Evolutionary conservation across 441 rosid species (phyloP).

Genomic region (Manihot esculenta): DNA sequence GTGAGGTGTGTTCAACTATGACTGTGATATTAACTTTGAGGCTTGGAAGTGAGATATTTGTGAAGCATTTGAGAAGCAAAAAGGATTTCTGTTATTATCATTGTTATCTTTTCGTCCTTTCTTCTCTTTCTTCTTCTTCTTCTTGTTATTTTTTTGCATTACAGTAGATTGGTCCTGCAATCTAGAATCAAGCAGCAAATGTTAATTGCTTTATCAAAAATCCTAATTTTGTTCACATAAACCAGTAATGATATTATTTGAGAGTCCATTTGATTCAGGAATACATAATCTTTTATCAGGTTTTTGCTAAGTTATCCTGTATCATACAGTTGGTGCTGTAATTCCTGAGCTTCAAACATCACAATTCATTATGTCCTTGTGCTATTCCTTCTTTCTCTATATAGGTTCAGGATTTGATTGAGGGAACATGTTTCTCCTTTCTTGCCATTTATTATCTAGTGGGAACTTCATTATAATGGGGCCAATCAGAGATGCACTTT

Average conservation of each 20-base stretch:
- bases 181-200: conserved; percentile 1
- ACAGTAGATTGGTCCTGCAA: not conserved
- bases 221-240: not conserved
- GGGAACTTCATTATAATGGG: not conserved
- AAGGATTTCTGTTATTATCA: not conserved
- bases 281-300: not conserved
- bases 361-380: not conserved
- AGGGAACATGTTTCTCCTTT: conserved; percentile 3
- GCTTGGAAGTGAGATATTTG: not conserved
- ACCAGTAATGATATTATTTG: not conserved
- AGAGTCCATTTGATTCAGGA: not conserved
- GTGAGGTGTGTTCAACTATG: conserved; percentile 62
- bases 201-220: not conserved
- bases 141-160: not conserved
- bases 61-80: not conserved
- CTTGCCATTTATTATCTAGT: not conserved
- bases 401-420: not conserved
- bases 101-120: not conserved
- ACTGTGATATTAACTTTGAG: conserved; percentile 2
- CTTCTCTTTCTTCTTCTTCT: not conserved
- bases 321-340: not conserved
- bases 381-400: not conserved
- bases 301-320: not conserved
- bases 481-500: not conserved
- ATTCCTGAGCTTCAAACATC: not conserved